Base-by-base conservation (phyloP, 768 basidiomycete genomes). In the Boletus coccyginus region DNA sequence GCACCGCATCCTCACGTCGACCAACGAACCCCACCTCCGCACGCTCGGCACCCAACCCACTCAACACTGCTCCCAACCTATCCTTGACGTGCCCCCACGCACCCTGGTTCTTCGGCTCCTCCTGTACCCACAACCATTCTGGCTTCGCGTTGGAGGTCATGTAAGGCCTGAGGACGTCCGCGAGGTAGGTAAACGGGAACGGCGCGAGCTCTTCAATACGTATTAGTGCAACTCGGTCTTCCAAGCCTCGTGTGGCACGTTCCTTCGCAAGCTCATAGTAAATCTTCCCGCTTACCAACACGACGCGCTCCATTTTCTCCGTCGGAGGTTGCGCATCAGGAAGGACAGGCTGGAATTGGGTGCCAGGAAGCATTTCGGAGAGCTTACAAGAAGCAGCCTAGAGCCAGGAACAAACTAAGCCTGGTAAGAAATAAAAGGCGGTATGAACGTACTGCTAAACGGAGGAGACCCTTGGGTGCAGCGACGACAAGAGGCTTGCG, bases 21-120 rank as follows among this genome's bases (percentile, higher is more conserved):
- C 93, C 92, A n/a, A 74, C 66, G 69, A 86, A 93, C 55, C 57
- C 66, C 46, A 90, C 65, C 61, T 66, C 57, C 53, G 62, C 55
- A 64, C 58, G 35, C 13, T 59, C 55, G 27, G 27, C 27, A 56
- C 78, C 71, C 70, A 73, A 57, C 44, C 62, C 71, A 21, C 70
- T 68, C 61, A 92, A 66, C 32, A 92, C 78, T 21, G 60, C 66
- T 7, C 74, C 73, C 52, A 93, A 71, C 61, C 92, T 75, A 2
- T 76, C 75, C 38, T 68, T 70, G 42, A 92, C 87, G 72, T 91
- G 88, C 13, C 74, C 69, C 76, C 80, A 94, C 3, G 88, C 83
- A 2, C 94, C 94, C 70, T 95, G 93, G 66, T 97, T 96, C 66
- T 77, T 82, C 3, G 93, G 87, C 66, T 95, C 94, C 66, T 95